Conservation (phyloP, 2,329 filamentous ascomycete genomes). For the Claviceps quebecensis region DNA sequence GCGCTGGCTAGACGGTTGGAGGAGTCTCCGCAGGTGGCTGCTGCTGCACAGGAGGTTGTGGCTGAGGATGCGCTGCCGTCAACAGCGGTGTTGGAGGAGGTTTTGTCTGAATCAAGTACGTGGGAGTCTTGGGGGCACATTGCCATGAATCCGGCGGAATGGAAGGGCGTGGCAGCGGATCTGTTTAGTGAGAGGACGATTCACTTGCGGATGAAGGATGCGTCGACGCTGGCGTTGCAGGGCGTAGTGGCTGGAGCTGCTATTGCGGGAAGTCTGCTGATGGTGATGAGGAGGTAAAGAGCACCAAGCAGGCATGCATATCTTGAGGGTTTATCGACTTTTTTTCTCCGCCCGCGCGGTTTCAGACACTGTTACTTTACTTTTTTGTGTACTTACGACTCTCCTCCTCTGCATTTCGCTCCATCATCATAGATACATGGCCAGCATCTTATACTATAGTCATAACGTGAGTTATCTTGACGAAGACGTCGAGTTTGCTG, state of each 20-base stretch:
- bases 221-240: conserved; percentile 56
- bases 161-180: conserved; percentile 38
- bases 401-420: background rate
- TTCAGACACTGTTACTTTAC: too few species aligned
- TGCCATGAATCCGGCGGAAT: conserved; percentile 27
- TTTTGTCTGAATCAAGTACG: background rate
- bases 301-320: background rate
- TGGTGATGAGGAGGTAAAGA: conserved; percentile 27
- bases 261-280: conserved; percentile 38
- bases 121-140: conserved; percentile 27
- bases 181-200: conserved; percentile 52
- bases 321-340: background rate
- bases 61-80: background rate
- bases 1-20: conserved; percentile 15
- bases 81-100: background rate
- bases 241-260: conserved; percentile 52
- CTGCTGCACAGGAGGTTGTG: conserved; percentile 3
- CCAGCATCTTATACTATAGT: background rate
- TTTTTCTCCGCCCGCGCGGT: background rate
- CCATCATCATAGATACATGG: background rate
- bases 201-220: conserved; percentile 51
- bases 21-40: conserved; percentile 3
- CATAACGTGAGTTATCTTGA: background rate
- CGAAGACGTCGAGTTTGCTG: too few species aligned
- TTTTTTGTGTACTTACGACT: too few species aligned